A percentile compares a stretch with the other conserved stretches of the same genome.
phyloP scores from a whole-genome alignment of 2,329 filamentous ascomycete species.

The Aspergillus sergii region DNA sequence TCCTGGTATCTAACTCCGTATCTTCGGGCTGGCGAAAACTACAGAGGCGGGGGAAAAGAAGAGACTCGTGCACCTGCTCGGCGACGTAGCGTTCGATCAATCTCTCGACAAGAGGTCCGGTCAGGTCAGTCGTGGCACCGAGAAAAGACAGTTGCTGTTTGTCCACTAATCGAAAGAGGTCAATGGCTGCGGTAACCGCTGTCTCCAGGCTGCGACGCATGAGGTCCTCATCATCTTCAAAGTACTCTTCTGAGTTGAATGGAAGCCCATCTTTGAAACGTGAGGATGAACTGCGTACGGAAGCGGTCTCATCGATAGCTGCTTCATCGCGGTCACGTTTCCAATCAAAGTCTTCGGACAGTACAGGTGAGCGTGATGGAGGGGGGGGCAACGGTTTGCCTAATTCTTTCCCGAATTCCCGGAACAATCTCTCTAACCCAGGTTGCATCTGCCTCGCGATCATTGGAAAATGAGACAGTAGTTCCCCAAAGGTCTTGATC shows the following conservation, averaged over 20 bases:
- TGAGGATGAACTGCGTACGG: slow-evolving; percentile 38
- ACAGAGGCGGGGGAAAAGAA: slow-evolving; percentile 82
- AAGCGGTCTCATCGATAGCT: slow-evolving; percentile 43
- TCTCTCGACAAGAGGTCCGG: slow-evolving; percentile 86
- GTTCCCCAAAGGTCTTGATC: slow-evolving; percentile 84
- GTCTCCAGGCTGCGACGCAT: slow-evolving; percentile 89
- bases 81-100: slow-evolving; percentile 93
- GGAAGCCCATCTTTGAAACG: slow-evolving; percentile 44
- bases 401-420: slow-evolving; percentile 83
- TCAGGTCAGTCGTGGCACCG: slow-evolving; percentile 90
- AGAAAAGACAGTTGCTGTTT: slow-evolving; percentile 91
- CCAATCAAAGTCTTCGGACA: slow-evolving; percentile 59
- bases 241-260: slow-evolving; percentile 67
- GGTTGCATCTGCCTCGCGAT: slow-evolving; percentile 96
- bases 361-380: slow-evolving; percentile 55
- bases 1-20: slow-evolving; percentile 82
- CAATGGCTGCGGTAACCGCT: slow-evolving; percentile 89
- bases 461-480: slow-evolving; percentile 89
- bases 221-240: slow-evolving; percentile 87
- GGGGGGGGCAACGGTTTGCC: slow-evolving; percentile 81
- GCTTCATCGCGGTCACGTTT: slow-evolving; percentile 32
- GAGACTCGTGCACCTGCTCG: slow-evolving; percentile 82
- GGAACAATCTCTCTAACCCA: slow-evolving; percentile 84
- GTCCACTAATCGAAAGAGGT: slow-evolving; percentile 93
- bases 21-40: slow-evolving; percentile 80